Evolutionary conservation across 108 stramenopile genomes (phyloP).

Genomic region (Chaetoceros tenuissimus): DNA sequence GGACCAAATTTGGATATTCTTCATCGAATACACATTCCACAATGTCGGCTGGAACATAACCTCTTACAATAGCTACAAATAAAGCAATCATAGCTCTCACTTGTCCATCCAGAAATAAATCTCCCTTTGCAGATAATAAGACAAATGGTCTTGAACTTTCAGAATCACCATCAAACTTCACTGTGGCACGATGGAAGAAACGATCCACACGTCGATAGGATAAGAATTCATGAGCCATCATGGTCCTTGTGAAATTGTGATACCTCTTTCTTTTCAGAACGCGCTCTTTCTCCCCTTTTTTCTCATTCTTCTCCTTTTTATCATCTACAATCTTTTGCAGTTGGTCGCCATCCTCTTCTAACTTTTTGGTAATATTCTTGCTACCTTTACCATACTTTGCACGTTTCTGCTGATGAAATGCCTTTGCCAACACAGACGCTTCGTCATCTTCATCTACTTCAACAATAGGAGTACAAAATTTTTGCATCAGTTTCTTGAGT

Average conservation of each 20-base stretch:
- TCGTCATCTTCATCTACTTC: slow-evolving; percentile 34
- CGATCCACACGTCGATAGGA: slow-evolving; percentile 59
- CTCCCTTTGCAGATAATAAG: slow-evolving; percentile 59
- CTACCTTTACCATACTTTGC: slow-evolving; percentile 16
- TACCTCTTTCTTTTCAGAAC: slow-evolving; percentile 48
- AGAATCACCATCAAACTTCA: slow-evolving; percentile 20
- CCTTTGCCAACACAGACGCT: slow-evolving; percentile 42
- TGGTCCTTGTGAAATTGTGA: slow-evolving; percentile 64
- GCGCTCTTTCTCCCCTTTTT: slow-evolving; percentile 7
- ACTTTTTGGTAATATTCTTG: slow-evolving; percentile 4
- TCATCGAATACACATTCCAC: slow-evolving; percentile 79
- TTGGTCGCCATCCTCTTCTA: slow-evolving; percentile 4
- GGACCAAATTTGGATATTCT: slow-evolving; percentile 56
- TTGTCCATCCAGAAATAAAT: slow-evolving; percentile 66
- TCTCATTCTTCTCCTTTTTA: slow-evolving; percentile 5
- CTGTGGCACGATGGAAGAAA: slow-evolving; percentile 63
- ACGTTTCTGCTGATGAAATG: slow-evolving; percentile 28
- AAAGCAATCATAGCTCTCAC: slow-evolving; percentile 49
- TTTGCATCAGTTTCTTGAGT: slow-evolving; percentile 64
- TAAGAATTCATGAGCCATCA: slow-evolving; percentile 65
- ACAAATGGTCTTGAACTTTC: slow-evolving; percentile 36
- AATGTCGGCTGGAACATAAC: slow-evolving; percentile 54
- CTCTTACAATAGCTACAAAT: slow-evolving; percentile 51
- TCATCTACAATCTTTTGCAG: slow-evolving; percentile 10
- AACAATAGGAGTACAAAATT: slow-evolving; percentile 47